Conservation (phyloP, 768 basidiomycete genomes). For the Mycena alexandri region DNA sequence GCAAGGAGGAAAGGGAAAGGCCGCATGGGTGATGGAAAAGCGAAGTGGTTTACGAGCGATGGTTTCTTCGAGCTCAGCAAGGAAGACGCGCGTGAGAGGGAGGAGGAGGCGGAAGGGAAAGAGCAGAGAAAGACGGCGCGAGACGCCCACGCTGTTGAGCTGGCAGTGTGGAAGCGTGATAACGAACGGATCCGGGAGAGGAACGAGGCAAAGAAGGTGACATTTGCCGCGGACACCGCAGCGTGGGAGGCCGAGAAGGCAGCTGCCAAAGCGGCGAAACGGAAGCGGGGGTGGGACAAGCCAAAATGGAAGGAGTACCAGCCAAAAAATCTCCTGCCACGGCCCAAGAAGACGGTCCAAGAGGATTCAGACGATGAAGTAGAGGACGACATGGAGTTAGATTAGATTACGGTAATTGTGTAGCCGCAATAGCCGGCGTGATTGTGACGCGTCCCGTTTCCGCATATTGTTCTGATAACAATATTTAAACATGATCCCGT, state of each 20-base stretch:
- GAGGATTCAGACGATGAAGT: no score
- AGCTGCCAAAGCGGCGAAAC: constrained; percentile 40
- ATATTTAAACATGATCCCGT: no score
- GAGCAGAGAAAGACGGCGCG: constrained; percentile 1
- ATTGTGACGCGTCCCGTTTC: no score
- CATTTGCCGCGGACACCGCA: constrained; percentile 26
- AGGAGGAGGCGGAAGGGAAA: constrained; percentile 12
- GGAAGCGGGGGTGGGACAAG: constrained; percentile 42
- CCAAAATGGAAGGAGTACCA: constrained; percentile 12
- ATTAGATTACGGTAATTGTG: no score
- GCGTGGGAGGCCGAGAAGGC: no score
- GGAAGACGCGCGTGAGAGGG: constrained; percentile 15
- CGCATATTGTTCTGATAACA: no score
- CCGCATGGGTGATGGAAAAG: constrained; percentile 39
- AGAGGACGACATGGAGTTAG: no score
- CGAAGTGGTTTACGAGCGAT: constrained; percentile 40
- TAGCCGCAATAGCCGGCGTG: no score
- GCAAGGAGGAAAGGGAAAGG: constrained; percentile 15
- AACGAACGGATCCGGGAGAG: constrained; percentile 32
- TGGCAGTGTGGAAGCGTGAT: constrained; percentile 38
- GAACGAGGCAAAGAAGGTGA: constrained; percentile 37
- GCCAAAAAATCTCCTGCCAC: no score
- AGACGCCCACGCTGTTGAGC: constrained; percentile 11
- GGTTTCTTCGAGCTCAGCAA: constrained; percentile 36
- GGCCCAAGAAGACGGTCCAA: no score